A percentile compares a stretch with the other conserved stretches of the same genome.
These are phyloP conservation scores for Neopestalotiopsis rosae DNA, from an alignment of 2,329 filamentous ascomycete species.

Conservation along the genomic window DNA sequence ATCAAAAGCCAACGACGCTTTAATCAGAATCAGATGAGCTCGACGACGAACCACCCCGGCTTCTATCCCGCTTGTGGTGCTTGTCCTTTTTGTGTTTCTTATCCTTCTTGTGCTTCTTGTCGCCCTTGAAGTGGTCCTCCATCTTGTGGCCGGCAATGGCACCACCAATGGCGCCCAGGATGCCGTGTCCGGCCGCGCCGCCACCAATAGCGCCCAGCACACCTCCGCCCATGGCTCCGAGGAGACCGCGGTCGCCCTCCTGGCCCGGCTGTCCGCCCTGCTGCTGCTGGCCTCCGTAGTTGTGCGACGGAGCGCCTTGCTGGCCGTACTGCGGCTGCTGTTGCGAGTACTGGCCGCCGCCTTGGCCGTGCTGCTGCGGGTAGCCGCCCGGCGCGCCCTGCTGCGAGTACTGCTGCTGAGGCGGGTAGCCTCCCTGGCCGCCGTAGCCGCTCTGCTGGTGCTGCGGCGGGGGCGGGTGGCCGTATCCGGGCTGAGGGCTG, in stretches of 20 bases:
- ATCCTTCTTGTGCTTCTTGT: conserved; percentile 34
- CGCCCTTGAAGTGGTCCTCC: conserved; percentile 17
- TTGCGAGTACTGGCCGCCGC: no score
- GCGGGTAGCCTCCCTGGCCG: not conserved
- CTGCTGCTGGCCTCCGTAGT: conserved; percentile 2
- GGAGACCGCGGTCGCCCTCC: conserved; percentile 14
- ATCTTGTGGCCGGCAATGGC: conserved; percentile 18
- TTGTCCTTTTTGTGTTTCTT: conserved; percentile 42
- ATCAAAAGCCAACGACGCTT: not conserved
- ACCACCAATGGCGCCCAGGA: conserved; percentile 15
- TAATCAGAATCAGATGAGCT: conserved; percentile 6
- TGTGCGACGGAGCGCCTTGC: not conserved
- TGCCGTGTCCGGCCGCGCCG: conserved; percentile 9
- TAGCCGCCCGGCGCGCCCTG: not conserved
- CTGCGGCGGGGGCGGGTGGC: conserved; percentile 13
- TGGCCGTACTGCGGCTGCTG: not conserved
- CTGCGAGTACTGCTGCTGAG: conserved; percentile 5
- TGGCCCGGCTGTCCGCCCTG: not conserved
- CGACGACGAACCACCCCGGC: conserved; percentile 16
- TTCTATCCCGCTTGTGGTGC: conserved; percentile 30
- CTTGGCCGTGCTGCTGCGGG: conserved; percentile 10
- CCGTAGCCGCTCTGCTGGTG: conserved; percentile 2
- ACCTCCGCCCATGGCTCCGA: conserved; percentile 15
- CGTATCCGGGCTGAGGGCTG: conserved; percentile 18
- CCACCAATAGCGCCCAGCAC: conserved; percentile 6